Conservation (phyloP, 306 rosid species). For the Cucumis cinereus region DNA sequence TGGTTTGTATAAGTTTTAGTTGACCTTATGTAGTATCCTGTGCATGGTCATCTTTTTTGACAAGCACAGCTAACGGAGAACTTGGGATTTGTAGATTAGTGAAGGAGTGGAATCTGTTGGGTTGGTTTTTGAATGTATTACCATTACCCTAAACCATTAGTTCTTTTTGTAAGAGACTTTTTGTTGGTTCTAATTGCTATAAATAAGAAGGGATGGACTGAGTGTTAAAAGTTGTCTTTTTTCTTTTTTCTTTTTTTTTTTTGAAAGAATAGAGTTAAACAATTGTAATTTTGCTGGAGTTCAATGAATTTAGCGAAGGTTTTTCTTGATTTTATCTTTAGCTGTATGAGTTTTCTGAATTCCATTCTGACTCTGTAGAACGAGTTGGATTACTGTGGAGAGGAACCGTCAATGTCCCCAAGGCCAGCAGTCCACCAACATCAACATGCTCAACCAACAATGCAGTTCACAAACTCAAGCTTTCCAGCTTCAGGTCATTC, state of each 20-base stretch:
- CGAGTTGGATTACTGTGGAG: constrained; percentile 67
- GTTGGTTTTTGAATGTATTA: background rate
- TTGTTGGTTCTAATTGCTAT: background rate
- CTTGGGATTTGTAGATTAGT: background rate
- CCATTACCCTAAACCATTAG: background rate
- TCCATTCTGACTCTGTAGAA: constrained; percentile 29
- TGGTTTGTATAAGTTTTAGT: background rate
- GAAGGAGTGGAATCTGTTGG: background rate
- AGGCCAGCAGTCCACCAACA: constrained; percentile 43
- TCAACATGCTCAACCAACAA: constrained; percentile 44
- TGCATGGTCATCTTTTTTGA: background rate
- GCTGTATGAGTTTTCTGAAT: background rate
- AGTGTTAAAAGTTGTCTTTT: background rate
- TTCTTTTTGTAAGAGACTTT: background rate
- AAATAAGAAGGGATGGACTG: background rate
- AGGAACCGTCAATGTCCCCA: constrained; percentile 73
- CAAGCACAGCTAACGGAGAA: background rate
- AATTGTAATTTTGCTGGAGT: background rate
- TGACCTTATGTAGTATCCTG: background rate
- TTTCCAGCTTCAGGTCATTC: constrained; percentile 44
- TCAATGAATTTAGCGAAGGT: background rate
- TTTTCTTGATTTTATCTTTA: background rate
- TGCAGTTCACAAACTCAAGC: constrained; percentile 35
- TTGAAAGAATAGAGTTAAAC: background rate
- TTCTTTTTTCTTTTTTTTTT: no score